Evolutionary conservation across 192 early-diverging fungal species (phyloP).

Genomic region (Martensiomyces pterosporus): DNA sequence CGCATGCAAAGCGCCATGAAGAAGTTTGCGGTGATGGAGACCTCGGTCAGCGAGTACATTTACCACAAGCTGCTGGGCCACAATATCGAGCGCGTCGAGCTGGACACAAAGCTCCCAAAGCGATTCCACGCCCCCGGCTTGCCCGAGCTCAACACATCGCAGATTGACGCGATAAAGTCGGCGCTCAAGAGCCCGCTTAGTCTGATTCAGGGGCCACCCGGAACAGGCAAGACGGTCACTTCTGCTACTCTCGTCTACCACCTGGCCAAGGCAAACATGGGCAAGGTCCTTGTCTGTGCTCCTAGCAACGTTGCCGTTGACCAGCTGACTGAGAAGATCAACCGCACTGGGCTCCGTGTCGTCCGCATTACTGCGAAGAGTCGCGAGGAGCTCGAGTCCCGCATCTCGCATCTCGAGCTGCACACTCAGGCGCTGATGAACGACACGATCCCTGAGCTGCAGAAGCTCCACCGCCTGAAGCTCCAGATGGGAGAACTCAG

Average conservation of each 20-base stretch:
- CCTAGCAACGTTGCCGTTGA: constrained; percentile 99
- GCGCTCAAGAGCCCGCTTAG: constrained; percentile 89
- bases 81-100: constrained; percentile 68
- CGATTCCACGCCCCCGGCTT: constrained; percentile 88
- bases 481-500: constrained; percentile 89
- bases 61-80: constrained; percentile 95
- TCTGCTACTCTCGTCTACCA: constrained; percentile 98
- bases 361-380: constrained; percentile 92
- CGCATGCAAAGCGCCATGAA: constrained; percentile 96
- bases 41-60: constrained; percentile 89
- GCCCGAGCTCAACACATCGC: constrained; percentile 95
- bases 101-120: constrained; percentile 78
- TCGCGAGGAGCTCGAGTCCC: constrained; percentile 90
- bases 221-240: constrained; percentile 98
- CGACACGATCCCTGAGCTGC: constrained; percentile 90
- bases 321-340: constrained; percentile 96
- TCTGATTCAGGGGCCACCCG: constrained; percentile 94
- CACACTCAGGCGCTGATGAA: constrained; percentile 97
- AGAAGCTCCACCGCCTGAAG: constrained; percentile 86
- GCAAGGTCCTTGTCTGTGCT: constrained; percentile 95
- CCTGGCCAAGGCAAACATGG: constrained; percentile 80
- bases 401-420: constrained; percentile 89
- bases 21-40: constrained; percentile 94
- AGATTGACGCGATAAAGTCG: constrained; percentile 90
- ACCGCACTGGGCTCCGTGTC: constrained; percentile 88